phyloP scores from a whole-genome alignment of 2,329 filamentous ascomycete species.

The Fusarium mangiferae region DNA sequence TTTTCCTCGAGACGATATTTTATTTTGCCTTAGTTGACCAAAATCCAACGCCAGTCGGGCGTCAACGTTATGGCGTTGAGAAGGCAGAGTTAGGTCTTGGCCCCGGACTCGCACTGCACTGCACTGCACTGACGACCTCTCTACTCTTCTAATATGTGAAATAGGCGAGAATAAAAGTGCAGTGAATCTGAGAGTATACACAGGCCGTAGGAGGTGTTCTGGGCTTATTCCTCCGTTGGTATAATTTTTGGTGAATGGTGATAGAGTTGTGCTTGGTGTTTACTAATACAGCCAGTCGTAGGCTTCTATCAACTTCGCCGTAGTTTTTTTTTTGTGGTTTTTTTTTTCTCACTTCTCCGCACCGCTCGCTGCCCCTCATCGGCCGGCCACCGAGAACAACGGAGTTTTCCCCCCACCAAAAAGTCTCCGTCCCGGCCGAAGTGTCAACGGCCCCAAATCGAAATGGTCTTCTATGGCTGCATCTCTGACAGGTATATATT shows the following conservation, averaged over 20 bases:
- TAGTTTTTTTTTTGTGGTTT: conserved; percentile 20
- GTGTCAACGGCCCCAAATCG: not conserved
- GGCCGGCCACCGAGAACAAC: conserved; percentile 29
- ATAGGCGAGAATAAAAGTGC: not conserved
- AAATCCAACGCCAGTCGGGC: conserved; percentile 15
- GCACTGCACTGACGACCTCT: not conserved
- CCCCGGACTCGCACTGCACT: conserved; percentile 11
- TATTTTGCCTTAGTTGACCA: not conserved
- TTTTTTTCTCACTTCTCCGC: conserved; percentile 27
- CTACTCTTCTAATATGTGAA: not conserved
- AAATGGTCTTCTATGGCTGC: conserved; percentile 1
- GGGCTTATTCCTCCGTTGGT: not conserved
- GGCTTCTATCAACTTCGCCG: conserved; percentile 27
- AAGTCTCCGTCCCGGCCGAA: conserved; percentile 7
- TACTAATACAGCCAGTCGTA: conserved; percentile 24
- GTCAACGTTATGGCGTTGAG: conserved; percentile 19
- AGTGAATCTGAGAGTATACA: not conserved
- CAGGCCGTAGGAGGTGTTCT: not conserved
- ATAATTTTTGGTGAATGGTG: conserved; percentile 25
- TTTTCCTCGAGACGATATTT: not conserved
- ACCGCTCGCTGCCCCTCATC: conserved; percentile 26
- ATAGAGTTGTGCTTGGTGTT: conserved; percentile 34
- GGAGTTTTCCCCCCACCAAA: conserved; percentile 18
- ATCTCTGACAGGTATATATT: not conserved
- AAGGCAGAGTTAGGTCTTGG: conserved; percentile 38